A percentile compares a stretch with the other conserved stretches of the same genome.
Conservation (phyloP, 768 basidiomycete species). For the Pleurotus platypus region DNA sequence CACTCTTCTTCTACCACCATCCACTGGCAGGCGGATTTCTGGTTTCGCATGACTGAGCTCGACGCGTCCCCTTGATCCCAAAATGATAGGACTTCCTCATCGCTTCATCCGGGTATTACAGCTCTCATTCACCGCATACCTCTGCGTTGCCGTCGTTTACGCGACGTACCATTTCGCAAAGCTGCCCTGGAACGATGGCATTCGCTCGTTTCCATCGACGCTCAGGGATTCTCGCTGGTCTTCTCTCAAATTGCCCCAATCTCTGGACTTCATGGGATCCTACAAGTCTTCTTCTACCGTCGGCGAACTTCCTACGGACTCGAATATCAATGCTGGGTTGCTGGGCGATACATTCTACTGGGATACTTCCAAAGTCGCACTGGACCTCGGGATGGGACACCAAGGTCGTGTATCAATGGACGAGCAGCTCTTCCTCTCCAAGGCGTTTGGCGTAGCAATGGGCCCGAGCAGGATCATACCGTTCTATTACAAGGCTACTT, state of each 20-base stretch:
- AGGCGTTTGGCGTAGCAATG: slow-evolving; percentile 67
- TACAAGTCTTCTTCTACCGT: slow-evolving; percentile 11
- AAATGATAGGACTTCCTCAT: slow-evolving; percentile 5
- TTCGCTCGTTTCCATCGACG: slow-evolving; percentile 19
- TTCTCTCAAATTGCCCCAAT: slow-evolving; percentile 11
- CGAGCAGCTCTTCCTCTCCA: slow-evolving; percentile 58
- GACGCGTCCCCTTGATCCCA: too few relatives aligned
- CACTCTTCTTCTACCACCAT: too few relatives aligned
- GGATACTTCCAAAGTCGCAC: slow-evolving; percentile 29
- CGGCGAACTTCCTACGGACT: slow-evolving; percentile 1
- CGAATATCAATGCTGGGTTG: not conserved
- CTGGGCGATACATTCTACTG: slow-evolving; percentile 22
- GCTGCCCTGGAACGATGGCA: slow-evolving; percentile 26
- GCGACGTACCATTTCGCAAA: slow-evolving; percentile 38
- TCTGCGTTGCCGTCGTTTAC: slow-evolving; percentile 37
- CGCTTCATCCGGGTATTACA: slow-evolving; percentile 21
- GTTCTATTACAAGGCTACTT: slow-evolving; percentile 73
- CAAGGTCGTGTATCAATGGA: slow-evolving; percentile 30
- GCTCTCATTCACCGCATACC: slow-evolving; percentile 28
- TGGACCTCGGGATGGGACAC: slow-evolving; percentile 31
- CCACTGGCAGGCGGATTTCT: too few relatives aligned
- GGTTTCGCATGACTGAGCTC: too few relatives aligned
- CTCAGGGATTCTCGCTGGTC: slow-evolving; percentile 12
- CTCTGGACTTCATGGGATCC: slow-evolving; percentile 11
- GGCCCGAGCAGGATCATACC: slow-evolving; percentile 75